Percentiles rank a stretch among this genome's conserved stretches.
phyloP scores from a whole-genome alignment of 2,329 filamentous ascomycete genomes.

The Aspergillus alliaceus region DNA sequence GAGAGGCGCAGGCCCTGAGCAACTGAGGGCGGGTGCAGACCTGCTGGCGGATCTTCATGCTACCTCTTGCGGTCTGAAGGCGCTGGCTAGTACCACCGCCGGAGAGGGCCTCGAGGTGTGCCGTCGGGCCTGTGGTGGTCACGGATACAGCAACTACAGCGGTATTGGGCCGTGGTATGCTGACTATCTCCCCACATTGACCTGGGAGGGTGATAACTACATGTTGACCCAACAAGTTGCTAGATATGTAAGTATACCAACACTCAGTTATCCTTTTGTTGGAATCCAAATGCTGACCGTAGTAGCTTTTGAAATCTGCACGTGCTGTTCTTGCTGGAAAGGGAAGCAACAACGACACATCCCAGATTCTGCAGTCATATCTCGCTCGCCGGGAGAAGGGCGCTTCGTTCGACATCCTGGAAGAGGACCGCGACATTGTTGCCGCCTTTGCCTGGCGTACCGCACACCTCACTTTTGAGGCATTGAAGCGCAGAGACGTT shows the following conservation, averaged over 20 bases:
- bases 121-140: constrained; percentile 73
- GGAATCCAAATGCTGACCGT: background rate
- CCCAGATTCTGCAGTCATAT: constrained; percentile 65
- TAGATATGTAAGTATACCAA: constrained; percentile 56
- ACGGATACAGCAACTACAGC: constrained; percentile 72
- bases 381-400: constrained; percentile 66
- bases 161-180: constrained; percentile 76
- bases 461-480: constrained; percentile 73
- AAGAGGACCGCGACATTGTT: constrained; percentile 68
- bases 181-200: constrained; percentile 70
- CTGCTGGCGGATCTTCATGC: constrained; percentile 73
- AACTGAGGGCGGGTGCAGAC: constrained; percentile 65
- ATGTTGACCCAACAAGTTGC: constrained; percentile 80
- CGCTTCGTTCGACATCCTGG: constrained; percentile 73
- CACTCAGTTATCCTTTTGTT: background rate
- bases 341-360: constrained; percentile 66
- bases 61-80: constrained; percentile 74
- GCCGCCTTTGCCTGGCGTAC: constrained; percentile 74
- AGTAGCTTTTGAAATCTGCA: constrained; percentile 68
- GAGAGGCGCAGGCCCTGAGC: constrained; percentile 66
- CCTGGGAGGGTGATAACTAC: constrained; percentile 79
- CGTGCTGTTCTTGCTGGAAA: constrained; percentile 67
- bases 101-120: constrained; percentile 74
- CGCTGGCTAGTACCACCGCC: constrained; percentile 68
- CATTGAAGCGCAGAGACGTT: constrained; percentile 69